A percentile compares a stretch with the other conserved stretches of the same genome.
phyloP scores from a whole-genome alignment of 331 rosid genomes.

The Stylosanthes scabra region DNA sequence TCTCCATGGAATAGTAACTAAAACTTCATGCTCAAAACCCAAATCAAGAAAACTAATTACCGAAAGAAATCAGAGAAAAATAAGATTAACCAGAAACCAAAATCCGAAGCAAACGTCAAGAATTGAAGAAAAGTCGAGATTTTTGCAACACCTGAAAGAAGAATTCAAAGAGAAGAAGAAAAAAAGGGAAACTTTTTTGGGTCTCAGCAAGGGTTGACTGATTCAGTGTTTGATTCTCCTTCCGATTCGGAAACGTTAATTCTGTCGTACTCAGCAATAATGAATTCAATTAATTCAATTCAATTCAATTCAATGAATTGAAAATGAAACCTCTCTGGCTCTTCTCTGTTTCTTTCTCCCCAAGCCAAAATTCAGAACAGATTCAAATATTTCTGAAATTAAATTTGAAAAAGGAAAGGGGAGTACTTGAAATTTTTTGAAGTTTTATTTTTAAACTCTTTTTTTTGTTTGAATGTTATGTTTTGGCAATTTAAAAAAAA shows the following conservation, averaged over 20 bases:
- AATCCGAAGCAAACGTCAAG: not conserved
- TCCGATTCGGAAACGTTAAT: not conserved
- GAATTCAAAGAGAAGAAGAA: not conserved
- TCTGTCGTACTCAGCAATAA: not conserved
- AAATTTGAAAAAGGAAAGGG: not conserved
- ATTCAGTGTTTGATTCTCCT: not conserved
- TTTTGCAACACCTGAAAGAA: not conserved
- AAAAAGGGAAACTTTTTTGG: not conserved
- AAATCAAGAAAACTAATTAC: not conserved
- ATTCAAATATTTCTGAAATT: not conserved
- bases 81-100: not conserved
- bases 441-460: not conserved
- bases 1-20: not conserved
- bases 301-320: not conserved
- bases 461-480: no score
- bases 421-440: no score
- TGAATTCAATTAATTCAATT: not conserved
- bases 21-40: not conserved
- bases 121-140: not conserved
- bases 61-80: not conserved
- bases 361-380: not conserved
- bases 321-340: not conserved
- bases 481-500: no score
- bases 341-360: not conserved
- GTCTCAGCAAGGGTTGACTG: not conserved